Evolutionary conservation across 345 rosid genomes (phyloP).

Genomic region (Zanthoxylum bungeanum): DNA sequence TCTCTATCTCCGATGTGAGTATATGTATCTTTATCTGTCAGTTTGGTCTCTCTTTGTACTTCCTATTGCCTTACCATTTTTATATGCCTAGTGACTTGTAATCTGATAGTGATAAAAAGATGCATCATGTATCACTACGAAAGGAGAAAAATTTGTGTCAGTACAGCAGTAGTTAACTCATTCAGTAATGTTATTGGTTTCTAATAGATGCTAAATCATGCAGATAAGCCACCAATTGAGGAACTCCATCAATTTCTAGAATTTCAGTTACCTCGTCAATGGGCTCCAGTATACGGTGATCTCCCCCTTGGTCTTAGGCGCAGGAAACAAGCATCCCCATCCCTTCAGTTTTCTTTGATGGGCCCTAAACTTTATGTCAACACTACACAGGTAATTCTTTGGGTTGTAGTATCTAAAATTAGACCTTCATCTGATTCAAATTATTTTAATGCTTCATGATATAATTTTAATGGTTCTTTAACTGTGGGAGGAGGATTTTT

Average conservation of each 20-base stretch:
- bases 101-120: background rate
- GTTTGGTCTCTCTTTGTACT: background rate
- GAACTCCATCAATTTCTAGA: constrained; percentile 90
- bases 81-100: background rate
- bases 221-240: constrained; percentile 93
- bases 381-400: constrained; percentile 51
- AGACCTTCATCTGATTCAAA: background rate
- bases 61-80: background rate
- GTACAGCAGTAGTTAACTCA: background rate
- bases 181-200: background rate
- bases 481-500: background rate
- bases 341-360: constrained; percentile 78
- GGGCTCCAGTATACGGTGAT: constrained; percentile 96
- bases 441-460: no score
- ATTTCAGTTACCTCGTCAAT: constrained; percentile 91
- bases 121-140: background rate
- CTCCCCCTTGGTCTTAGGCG: constrained; percentile 79
- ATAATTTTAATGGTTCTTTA: no score
- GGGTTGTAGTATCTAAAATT: constrained; percentile 2
- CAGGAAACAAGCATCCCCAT: constrained; percentile 63
- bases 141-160: no score
- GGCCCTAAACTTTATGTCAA: constrained; percentile 92
- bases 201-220: constrained; percentile 21
- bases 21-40: constrained; percentile 6
- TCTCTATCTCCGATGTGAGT: constrained; percentile 89